Conservation (phyloP, 202 grass and related monocot species). For the Zoysia matrella region DNA sequence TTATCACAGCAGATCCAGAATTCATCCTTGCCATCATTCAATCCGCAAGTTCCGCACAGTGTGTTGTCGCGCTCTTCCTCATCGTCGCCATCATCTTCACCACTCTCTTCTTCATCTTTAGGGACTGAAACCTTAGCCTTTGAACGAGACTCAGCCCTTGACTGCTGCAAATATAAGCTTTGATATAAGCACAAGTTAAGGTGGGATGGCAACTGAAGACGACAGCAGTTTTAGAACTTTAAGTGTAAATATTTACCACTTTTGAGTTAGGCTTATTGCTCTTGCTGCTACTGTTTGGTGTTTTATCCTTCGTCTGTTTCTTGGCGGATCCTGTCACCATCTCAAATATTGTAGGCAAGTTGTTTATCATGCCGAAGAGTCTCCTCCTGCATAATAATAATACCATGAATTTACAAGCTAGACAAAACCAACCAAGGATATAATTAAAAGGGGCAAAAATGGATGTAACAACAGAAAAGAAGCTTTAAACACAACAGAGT, state of each 20-base stretch:
- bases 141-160: slow-evolving; percentile 55
- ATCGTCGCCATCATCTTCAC: slow-evolving; percentile 54
- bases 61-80: slow-evolving; percentile 92
- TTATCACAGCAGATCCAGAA: slow-evolving; percentile 97
- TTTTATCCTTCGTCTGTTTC: slow-evolving; percentile 86
- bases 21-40: slow-evolving; percentile 80
- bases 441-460: neutral
- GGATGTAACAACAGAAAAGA: neutral
- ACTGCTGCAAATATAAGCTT: slow-evolving; percentile 37
- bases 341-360: slow-evolving; percentile 90
- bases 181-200: slow-evolving; percentile 10
- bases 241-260: slow-evolving; percentile 47
- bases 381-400: slow-evolving; percentile 61
- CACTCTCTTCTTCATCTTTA: slow-evolving; percentile 80
- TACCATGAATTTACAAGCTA: neutral
- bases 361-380: slow-evolving; percentile 94
- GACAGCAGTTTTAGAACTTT: neutral
- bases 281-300: slow-evolving; percentile 87
- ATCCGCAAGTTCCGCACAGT: slow-evolving; percentile 81
- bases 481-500: neutral
- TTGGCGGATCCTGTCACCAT: slow-evolving; percentile 77
- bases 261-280: slow-evolving; percentile 80
- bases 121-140: slow-evolving; percentile 62
- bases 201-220: neutral
- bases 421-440: neutral